phyloP scores from a whole-genome alignment of 495 filamentous ascomycete species.

The Penicillium subrubescens region DNA sequence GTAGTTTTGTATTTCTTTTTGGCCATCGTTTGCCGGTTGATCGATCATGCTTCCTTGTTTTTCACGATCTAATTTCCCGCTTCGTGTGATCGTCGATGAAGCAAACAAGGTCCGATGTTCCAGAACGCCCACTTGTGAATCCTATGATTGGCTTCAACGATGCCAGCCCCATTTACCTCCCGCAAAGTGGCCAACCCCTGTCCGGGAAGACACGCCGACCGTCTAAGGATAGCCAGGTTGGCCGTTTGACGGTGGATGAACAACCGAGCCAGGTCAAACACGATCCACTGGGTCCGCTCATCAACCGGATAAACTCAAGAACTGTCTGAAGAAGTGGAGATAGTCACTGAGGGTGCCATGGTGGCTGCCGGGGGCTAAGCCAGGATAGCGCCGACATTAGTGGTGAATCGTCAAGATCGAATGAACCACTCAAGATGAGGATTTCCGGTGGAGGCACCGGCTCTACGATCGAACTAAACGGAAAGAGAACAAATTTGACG shows the following conservation, averaged over 20 bases:
- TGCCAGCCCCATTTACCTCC: background rate
- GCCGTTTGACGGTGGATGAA: background rate
- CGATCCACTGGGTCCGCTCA: background rate
- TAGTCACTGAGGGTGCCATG: background rate
- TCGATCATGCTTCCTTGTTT: background rate
- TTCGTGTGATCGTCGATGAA: background rate
- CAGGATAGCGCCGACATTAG: background rate
- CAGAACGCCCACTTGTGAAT: background rate
- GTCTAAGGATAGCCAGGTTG: background rate
- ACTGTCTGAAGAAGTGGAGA: background rate
- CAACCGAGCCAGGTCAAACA: background rate
- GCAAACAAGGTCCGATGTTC: background rate
- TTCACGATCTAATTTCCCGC: background rate
- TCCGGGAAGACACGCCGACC: background rate
- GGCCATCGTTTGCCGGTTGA: background rate
- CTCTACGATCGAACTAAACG: background rate
- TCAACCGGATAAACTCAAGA: background rate
- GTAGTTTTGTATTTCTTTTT: background rate
- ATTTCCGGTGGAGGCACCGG: background rate
- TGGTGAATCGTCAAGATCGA: background rate
- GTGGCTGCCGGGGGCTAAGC: background rate
- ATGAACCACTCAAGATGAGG: background rate
- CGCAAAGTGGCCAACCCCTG: background rate
- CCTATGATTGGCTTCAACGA: background rate
- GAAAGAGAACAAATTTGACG: background rate